A percentile compares a stretch with the other conserved stretches of the same genome.
Conservation (phyloP, 2,329 filamentous ascomycete species). For the Xylaria sp. region DNA sequence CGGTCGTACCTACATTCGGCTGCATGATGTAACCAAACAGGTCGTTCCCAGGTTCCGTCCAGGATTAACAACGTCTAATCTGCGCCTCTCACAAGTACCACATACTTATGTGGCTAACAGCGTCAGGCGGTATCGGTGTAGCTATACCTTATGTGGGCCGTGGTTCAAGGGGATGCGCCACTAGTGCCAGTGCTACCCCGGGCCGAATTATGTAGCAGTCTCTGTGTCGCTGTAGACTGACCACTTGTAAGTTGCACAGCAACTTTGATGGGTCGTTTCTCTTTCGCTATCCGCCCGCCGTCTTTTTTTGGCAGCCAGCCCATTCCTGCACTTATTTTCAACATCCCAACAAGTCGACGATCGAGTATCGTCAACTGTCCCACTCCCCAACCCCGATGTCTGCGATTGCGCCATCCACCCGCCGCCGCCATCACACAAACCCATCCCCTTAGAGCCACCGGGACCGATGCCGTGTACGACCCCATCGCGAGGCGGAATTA, state of each 20-base stretch:
- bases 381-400: slow-evolving; percentile 21
- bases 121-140: not conserved
- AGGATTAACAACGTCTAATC: slow-evolving; percentile 2
- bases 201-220: not conserved
- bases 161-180: not conserved
- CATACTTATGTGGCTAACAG: not conserved
- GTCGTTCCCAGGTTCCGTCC: slow-evolving; percentile 5
- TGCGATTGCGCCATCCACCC: slow-evolving; percentile 33
- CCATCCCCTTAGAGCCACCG: slow-evolving; percentile 20
- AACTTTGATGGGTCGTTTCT: slow-evolving; percentile 10
- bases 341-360: slow-evolving; percentile 19
- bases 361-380: slow-evolving; percentile 11
- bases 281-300: slow-evolving; percentile 5
- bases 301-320: not conserved
- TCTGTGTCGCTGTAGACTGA: slow-evolving; percentile 8
- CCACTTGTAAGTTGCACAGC: slow-evolving; percentile 7
- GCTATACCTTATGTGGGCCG: not conserved
- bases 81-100: not conserved
- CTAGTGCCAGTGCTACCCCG: slow-evolving; percentile 1
- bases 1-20: slow-evolving; percentile 17
- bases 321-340: slow-evolving; percentile 9
- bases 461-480: slow-evolving; percentile 38
- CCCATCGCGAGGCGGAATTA: slow-evolving; percentile 35
- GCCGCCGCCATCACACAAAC: slow-evolving; percentile 5
- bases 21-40: slow-evolving; percentile 34